phyloP scores from a whole-genome alignment of 2,329 filamentous ascomycete species.

The Arachnopeziza araneosa region DNA sequence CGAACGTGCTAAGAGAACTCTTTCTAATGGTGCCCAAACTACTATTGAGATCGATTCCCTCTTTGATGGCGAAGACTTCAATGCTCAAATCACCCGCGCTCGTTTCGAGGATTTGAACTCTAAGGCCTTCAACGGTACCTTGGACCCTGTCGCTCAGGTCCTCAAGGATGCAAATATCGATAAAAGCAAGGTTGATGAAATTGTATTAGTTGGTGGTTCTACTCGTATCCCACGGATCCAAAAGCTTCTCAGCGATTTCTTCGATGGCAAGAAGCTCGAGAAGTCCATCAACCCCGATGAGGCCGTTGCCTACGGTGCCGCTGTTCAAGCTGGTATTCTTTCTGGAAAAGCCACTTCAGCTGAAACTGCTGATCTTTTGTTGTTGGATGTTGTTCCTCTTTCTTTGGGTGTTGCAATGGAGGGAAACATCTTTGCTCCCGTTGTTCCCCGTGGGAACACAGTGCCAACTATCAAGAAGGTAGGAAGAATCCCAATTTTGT shows the following conservation, averaged over 20 bases:
- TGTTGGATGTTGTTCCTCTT: constrained; percentile 93
- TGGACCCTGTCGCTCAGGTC: constrained; percentile 94
- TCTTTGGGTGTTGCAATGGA: constrained; percentile 99
- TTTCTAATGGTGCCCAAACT: constrained; percentile 95
- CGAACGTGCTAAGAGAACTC: constrained; percentile 98
- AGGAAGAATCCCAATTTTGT: no score
- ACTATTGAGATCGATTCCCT: constrained; percentile 98
- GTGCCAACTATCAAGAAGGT: constrained; percentile 74
- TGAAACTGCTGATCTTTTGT: constrained; percentile 88
- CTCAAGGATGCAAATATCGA: constrained; percentile 86
- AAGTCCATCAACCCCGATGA: constrained; percentile 99
- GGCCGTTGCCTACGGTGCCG: constrained; percentile 97
- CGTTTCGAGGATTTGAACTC: constrained; percentile 98
- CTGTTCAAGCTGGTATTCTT: constrained; percentile 97
- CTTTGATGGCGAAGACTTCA: constrained; percentile 97
- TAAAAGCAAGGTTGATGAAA: constrained; percentile 93
- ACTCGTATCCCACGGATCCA: constrained; percentile 99
- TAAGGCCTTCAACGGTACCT: constrained; percentile 88
- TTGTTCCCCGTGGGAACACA: constrained; percentile 74
- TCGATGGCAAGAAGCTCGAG: constrained; percentile 99
- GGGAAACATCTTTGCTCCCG: constrained; percentile 96
- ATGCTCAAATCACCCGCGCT: constrained; percentile 93
- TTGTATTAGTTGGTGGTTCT: constrained; percentile 96
- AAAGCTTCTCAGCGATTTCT: constrained; percentile 98
- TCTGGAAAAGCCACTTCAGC: constrained; percentile 96